Percentiles rank a stretch among this genome's conserved stretches.
phyloP scores from a whole-genome alignment of 1,284 basidiomycete genomes.

The Ganoderma multipileum region DNA sequence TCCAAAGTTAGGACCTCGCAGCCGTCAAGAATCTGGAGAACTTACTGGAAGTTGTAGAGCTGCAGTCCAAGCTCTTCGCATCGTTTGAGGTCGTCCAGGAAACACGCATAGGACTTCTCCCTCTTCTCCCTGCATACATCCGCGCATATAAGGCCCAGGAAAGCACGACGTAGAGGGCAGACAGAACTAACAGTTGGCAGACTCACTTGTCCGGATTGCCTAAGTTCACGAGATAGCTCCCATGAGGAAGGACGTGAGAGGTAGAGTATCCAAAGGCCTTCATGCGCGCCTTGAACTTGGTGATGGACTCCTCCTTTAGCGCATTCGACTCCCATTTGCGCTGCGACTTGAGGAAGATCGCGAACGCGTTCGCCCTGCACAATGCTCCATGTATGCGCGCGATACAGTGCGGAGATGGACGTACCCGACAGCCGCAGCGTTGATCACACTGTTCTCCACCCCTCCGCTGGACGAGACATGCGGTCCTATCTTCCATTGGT shows the following conservation, averaged over 20 bases:
- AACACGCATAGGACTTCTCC: constrained; percentile 81
- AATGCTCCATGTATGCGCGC: not conserved
- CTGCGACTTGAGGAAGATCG: constrained; percentile 86
- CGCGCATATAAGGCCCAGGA: not conserved
- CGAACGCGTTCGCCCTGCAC: constrained; percentile 81
- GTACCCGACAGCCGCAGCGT: constrained; percentile 77
- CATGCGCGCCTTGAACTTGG: constrained; percentile 64
- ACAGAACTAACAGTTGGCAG: not conserved
- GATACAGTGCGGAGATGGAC: constrained; percentile 24
- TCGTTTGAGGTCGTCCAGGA: constrained; percentile 83
- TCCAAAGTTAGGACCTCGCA: not conserved
- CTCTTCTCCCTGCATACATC: constrained; percentile 70
- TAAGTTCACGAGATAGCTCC: constrained; percentile 87
- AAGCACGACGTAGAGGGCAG: not conserved
- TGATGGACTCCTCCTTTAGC: constrained; percentile 56
- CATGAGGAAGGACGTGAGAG: constrained; percentile 77
- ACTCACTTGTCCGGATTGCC: constrained; percentile 80
- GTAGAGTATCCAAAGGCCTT: constrained; percentile 63
- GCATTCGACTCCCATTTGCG: constrained; percentile 78
- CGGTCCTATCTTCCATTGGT: constrained; percentile 77
- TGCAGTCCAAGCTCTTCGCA: constrained; percentile 81
- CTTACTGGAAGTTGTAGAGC: constrained; percentile 88
- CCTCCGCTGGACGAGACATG: constrained; percentile 86
- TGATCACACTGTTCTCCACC: constrained; percentile 74
- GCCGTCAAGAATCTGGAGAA: constrained; percentile 21